A percentile compares a stretch with the other conserved stretches of the same genome.
Conservation (phyloP, 148 eudicot species). For the Rhododendron williamsianum region DNA sequence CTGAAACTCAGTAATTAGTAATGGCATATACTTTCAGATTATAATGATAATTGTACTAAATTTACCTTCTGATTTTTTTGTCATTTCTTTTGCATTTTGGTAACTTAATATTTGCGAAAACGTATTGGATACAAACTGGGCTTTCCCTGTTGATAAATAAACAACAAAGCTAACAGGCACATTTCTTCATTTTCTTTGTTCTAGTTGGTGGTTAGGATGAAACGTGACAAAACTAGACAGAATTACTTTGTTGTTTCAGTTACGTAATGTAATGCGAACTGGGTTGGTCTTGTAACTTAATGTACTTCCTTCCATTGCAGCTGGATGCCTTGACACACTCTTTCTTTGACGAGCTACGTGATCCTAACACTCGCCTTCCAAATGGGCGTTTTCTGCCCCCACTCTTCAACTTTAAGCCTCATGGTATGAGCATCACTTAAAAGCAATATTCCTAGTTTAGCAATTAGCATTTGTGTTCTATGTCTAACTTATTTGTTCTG, state of each 20-base stretch:
- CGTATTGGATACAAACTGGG: background rate
- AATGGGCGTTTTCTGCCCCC: slow-evolving; percentile 62
- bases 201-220: background rate
- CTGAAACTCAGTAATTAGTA: background rate
- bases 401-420: slow-evolving; percentile 52
- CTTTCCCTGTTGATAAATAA: background rate
- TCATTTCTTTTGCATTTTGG: background rate
- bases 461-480: background rate
- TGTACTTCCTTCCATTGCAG: slow-evolving; percentile 20
- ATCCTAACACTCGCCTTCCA: slow-evolving; percentile 47
- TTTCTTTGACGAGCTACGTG: slow-evolving; percentile 65
- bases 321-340: slow-evolving; percentile 57
- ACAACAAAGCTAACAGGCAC: background rate
- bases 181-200: background rate
- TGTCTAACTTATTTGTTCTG: background rate
- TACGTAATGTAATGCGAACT: background rate
- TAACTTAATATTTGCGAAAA: background rate
- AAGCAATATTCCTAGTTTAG: background rate
- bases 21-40: background rate
- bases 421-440: slow-evolving; percentile 18
- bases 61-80: background rate
- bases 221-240: background rate
- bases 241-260: background rate
- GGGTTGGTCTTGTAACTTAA: background rate
- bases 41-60: background rate